Evolutionary conservation across 2,329 filamentous ascomycete species (phyloP).

Genomic region (Rhinocladiella mackenziei): DNA sequence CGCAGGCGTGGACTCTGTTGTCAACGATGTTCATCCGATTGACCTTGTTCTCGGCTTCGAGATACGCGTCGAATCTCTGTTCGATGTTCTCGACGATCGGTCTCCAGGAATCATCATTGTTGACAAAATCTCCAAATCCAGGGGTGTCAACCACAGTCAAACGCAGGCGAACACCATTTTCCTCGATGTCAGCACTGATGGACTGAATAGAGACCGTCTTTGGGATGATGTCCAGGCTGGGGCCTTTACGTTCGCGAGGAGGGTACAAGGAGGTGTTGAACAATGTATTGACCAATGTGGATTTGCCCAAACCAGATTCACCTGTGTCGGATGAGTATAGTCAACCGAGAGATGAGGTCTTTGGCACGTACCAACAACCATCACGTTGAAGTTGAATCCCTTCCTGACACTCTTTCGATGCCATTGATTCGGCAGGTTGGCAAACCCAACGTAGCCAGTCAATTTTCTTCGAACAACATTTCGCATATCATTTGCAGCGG

Average conservation of each 20-base stretch:
- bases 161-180: slow-evolving; percentile 93
- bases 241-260: slow-evolving; percentile 96
- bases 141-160: slow-evolving; percentile 97
- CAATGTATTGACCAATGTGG: slow-evolving; percentile 95
- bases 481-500: slow-evolving; percentile 65
- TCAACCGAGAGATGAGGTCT: background rate
- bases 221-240: slow-evolving; percentile 94
- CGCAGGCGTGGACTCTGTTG: slow-evolving; percentile 97
- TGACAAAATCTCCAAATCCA: slow-evolving; percentile 98
- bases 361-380: slow-evolving; percentile 87
- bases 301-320: slow-evolving; percentile 99
- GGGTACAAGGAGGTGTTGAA: slow-evolving; percentile 99
- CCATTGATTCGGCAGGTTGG: slow-evolving; percentile 99
- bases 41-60: slow-evolving; percentile 99
- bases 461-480: slow-evolving; percentile 98
- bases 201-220: slow-evolving; percentile 96
- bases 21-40: slow-evolving; percentile 99
- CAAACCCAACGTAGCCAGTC: slow-evolving; percentile 97
- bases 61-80: slow-evolving; percentile 95
- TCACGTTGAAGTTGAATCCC: slow-evolving; percentile 99
- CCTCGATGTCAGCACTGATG: slow-evolving; percentile 94
- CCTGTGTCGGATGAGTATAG: slow-evolving; percentile 51
- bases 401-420: slow-evolving; percentile 99
- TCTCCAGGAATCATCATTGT: slow-evolving; percentile 99
- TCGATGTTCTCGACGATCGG: slow-evolving; percentile 99